These are phyloP conservation scores for Camelina hispida DNA, from an alignment of 345 rosid genomes.

Conservation along the genomic window DNA sequence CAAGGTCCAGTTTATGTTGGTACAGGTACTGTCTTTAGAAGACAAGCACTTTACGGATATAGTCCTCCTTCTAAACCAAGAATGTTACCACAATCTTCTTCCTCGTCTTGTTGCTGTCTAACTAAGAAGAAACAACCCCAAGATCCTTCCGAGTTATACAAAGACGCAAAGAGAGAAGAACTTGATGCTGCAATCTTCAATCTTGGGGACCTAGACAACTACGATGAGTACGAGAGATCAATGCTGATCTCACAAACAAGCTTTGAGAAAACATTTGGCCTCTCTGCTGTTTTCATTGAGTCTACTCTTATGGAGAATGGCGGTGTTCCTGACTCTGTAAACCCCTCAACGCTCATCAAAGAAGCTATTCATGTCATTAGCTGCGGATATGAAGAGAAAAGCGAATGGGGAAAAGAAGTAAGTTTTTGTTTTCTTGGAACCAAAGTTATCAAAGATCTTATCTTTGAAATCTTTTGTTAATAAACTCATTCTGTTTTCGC, in stretches of 20 bases:
- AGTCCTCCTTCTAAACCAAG: conserved; percentile 85
- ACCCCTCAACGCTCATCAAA: conserved; percentile 79
- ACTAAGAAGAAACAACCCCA: conserved; percentile 64
- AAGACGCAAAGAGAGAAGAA: conserved; percentile 88
- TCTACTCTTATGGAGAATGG: conserved; percentile 92
- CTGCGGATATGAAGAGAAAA: conserved; percentile 95
- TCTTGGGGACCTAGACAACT: conserved; percentile 85
- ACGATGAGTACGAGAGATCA: conserved; percentile 89
- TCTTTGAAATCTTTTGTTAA: neutral
- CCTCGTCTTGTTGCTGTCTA: conserved; percentile 81
- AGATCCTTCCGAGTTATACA: conserved; percentile 75
- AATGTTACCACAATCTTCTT: conserved; percentile 55
- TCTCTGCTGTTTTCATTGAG: conserved; percentile 93
- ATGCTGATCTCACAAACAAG: conserved; percentile 92
- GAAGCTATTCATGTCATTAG: conserved; percentile 99
- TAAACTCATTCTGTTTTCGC: conserved; percentile 25
- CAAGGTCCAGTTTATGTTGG: conserved; percentile 99
- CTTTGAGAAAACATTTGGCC: conserved; percentile 96
- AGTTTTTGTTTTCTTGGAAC: neutral
- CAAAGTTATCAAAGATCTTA: conserved; percentile 17
- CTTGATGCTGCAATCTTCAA: conserved; percentile 94
- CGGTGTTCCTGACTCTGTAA: conserved; percentile 87
- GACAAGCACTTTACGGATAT: conserved; percentile 95
- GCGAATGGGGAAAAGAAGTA: conserved; percentile 99
- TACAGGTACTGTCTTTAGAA: conserved; percentile 88